Conservation (phyloP, 176 grass and related monocot species). For the Musa troglodytarum region DNA sequence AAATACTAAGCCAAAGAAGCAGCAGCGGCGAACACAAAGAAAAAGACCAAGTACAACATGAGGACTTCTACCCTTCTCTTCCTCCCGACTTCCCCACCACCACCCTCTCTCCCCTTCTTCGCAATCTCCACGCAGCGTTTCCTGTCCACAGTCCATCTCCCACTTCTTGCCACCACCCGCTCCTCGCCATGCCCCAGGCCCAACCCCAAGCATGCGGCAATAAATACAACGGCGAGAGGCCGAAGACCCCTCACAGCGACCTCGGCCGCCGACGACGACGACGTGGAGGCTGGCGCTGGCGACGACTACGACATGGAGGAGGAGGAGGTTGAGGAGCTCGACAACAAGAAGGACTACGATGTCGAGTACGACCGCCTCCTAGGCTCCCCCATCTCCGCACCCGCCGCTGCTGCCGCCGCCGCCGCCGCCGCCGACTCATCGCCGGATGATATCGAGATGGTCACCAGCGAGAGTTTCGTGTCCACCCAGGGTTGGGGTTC, state of each 20-base stretch:
- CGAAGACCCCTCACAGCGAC: slow-evolving; percentile 30
- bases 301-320: slow-evolving; percentile 39
- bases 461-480: slow-evolving; percentile 59
- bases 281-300: slow-evolving; percentile 25
- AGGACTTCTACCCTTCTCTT: slow-evolving; percentile 23
- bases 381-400: slow-evolving; percentile 18
- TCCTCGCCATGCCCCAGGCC: too few species aligned
- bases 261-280: slow-evolving; percentile 54
- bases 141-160: neutral
- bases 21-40: too few species aligned
- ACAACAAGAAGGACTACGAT: slow-evolving; percentile 95
- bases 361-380: slow-evolving; percentile 87
- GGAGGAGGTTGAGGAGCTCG: slow-evolving; percentile 61
- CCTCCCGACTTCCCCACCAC: slow-evolving; percentile 15
- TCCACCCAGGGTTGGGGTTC: slow-evolving; percentile 61
- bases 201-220: too few species aligned
- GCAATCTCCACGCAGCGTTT: neutral
- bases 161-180: neutral
- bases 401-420: slow-evolving; percentile 1
- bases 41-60: neutral
- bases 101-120: slow-evolving; percentile 19
- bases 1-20: too few species aligned
- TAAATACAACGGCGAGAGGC: neutral
- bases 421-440: slow-evolving; percentile 19
- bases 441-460: slow-evolving; percentile 50